These are phyloP conservation scores for Barnettozyma populi DNA, from an alignment of 805 yeast species.

Conservation along the genomic window DNA sequence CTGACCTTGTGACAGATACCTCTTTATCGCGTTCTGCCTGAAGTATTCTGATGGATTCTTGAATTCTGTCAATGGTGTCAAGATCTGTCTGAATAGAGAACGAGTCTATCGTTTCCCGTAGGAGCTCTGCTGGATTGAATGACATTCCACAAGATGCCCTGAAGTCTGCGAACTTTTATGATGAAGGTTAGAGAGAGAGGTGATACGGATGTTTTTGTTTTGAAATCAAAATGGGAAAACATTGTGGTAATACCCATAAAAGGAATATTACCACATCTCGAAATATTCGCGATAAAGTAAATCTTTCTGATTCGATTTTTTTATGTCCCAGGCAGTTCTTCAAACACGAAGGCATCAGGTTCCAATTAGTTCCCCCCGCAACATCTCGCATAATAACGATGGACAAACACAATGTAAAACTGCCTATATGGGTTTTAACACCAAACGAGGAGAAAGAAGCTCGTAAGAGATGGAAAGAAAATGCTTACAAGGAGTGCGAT, in stretches of 20 bases:
- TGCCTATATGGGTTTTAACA: constrained; percentile 73
- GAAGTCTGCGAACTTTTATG: background rate
- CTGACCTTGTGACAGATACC: constrained; percentile 17
- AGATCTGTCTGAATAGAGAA: constrained; percentile 49
- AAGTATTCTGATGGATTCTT: constrained; percentile 31
- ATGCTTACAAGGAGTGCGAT: constrained; percentile 63
- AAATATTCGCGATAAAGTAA: background rate
- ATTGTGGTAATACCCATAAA: background rate
- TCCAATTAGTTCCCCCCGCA: background rate
- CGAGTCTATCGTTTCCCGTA: constrained; percentile 40
- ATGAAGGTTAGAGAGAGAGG: background rate
- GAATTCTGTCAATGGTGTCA: constrained; percentile 39
- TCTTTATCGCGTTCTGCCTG: constrained; percentile 27
- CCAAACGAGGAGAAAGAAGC: constrained; percentile 74
- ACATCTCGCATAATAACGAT: constrained; percentile 3
- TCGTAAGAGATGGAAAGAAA: constrained; percentile 62
- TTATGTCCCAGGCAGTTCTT: no score
- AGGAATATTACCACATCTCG: background rate
- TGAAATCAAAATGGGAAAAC: background rate
- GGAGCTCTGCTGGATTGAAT: constrained; percentile 22
- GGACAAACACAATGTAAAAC: constrained; percentile 28
- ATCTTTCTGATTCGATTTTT: background rate
- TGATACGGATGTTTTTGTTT: background rate
- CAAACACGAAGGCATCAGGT: background rate
- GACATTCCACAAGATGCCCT: background rate